phyloP scores from a whole-genome alignment of 805 yeast genomes.

The baker's yeast (Saccharomyces cerevisiae) region DNA sequence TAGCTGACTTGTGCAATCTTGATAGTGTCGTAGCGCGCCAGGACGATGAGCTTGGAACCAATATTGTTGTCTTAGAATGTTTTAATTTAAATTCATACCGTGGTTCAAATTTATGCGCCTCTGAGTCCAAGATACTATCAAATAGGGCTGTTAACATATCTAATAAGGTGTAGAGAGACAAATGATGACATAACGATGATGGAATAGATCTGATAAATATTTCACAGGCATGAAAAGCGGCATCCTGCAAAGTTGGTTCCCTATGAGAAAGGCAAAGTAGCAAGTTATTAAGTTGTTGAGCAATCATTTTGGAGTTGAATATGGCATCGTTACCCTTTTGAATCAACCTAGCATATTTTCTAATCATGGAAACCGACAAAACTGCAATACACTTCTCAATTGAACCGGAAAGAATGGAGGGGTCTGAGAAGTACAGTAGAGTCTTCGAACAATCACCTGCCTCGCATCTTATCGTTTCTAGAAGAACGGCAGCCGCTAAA shows the following conservation, averaged over 20 bases:
- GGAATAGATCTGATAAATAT: slow-evolving; percentile 59
- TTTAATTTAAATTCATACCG: slow-evolving; percentile 50
- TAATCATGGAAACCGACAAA: slow-evolving; percentile 52
- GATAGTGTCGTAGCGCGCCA: slow-evolving; percentile 68
- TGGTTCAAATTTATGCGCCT: slow-evolving; percentile 78
- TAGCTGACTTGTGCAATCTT: slow-evolving; percentile 49
- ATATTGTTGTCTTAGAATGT: slow-evolving; percentile 31
- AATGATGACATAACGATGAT: slow-evolving; percentile 66
- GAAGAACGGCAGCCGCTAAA: slow-evolving; percentile 67
- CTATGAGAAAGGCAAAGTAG: slow-evolving; percentile 73
- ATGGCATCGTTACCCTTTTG: slow-evolving; percentile 44
- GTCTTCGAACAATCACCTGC: slow-evolving; percentile 77
- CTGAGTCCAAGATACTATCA: slow-evolving; percentile 76
- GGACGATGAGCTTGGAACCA: slow-evolving; percentile 57
- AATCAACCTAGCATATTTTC: slow-evolving; percentile 47
- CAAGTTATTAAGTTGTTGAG: slow-evolving; percentile 61
- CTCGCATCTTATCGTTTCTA: slow-evolving; percentile 71
- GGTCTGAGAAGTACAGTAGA: slow-evolving; percentile 76
- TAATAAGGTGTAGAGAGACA: slow-evolving; percentile 65
- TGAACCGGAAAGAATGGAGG: slow-evolving; percentile 62
- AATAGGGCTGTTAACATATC: slow-evolving; percentile 74
- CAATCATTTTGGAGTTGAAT: slow-evolving; percentile 50
- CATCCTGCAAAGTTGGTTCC: slow-evolving; percentile 60
- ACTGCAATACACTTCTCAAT: slow-evolving; percentile 61
- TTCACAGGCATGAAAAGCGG: slow-evolving; percentile 74